These are phyloP conservation scores for Mucor irregularis DNA, from an alignment of 371 early-diverging fungal genomes.

Conservation along the genomic window DNA sequence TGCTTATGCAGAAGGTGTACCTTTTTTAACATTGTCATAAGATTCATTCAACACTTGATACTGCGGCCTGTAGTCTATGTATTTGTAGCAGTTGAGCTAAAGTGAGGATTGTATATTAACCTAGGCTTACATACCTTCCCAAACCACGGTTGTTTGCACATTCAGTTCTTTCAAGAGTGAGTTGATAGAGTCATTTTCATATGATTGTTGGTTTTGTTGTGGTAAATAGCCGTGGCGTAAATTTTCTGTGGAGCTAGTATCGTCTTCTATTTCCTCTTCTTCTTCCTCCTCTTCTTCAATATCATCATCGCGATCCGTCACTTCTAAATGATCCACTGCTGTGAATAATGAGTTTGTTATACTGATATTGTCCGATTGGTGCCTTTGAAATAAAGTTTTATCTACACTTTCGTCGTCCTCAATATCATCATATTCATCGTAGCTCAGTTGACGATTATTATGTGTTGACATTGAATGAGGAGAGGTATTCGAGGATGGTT, in stretches of 20 bases:
- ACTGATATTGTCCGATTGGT: slow-evolving; percentile 13
- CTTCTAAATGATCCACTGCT: slow-evolving; percentile 18
- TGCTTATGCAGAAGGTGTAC: slow-evolving; percentile 10
- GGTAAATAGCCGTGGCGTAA: slow-evolving; percentile 11
- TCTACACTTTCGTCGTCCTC: slow-evolving; percentile 10
- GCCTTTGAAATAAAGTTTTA: not conserved
- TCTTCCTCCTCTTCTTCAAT: not conserved
- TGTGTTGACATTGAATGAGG: too few relatives aligned
- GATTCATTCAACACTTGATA: slow-evolving; percentile 33
- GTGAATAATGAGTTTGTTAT: slow-evolving; percentile 20
- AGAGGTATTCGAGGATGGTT: too few relatives aligned
- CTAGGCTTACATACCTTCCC: slow-evolving; percentile 12
- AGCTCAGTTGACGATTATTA: not conserved
- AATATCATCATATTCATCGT: slow-evolving; percentile 1
- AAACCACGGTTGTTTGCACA: slow-evolving; percentile 3
- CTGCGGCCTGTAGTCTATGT: slow-evolving; percentile 32
- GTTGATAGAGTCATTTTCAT: not conserved
- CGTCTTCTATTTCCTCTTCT: slow-evolving; percentile 3
- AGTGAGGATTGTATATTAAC: not conserved
- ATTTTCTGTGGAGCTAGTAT: slow-evolving; percentile 9
- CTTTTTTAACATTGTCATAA: slow-evolving; percentile 24
- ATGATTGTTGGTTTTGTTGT: not conserved
- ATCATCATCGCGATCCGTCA: not conserved
- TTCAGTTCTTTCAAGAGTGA: not conserved
- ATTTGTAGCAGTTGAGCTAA: not conserved